These are phyloP conservation scores for Pseudogymnoascus sp. DNA, from an alignment of 2,329 filamentous ascomycete genomes.

Conservation along the genomic window DNA sequence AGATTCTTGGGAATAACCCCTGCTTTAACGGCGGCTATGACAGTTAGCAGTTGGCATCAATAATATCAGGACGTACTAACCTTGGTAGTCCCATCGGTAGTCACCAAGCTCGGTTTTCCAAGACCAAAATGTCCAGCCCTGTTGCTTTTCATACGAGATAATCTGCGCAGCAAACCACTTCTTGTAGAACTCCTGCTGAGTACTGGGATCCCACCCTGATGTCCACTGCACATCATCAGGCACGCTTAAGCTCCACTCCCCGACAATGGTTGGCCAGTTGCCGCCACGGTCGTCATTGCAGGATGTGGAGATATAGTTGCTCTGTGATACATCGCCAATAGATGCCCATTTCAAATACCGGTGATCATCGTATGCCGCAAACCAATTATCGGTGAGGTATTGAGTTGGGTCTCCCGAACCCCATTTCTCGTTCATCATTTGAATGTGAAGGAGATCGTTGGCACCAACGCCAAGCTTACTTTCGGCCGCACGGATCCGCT, in stretches of 20 bases:
- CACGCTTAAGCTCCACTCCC: slow-evolving; percentile 50
- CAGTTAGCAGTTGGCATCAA: neutral
- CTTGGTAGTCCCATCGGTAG: slow-evolving; percentile 43
- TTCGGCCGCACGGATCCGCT: slow-evolving; percentile 43
- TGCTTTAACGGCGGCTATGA: slow-evolving; percentile 20
- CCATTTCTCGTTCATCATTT: slow-evolving; percentile 46
- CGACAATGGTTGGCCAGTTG: slow-evolving; percentile 42
- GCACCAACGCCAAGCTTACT: slow-evolving; percentile 32
- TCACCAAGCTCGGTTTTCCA: slow-evolving; percentile 46
- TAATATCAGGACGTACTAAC: slow-evolving; percentile 9
- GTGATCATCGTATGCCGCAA: slow-evolving; percentile 49
- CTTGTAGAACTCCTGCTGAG: slow-evolving; percentile 41
- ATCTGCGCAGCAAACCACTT: slow-evolving; percentile 51
- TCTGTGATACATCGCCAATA: slow-evolving; percentile 35
- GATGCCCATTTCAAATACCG: slow-evolving; percentile 49
- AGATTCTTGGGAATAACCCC: slow-evolving; percentile 21
- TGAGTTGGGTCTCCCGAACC: slow-evolving; percentile 45
- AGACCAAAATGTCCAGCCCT: slow-evolving; percentile 52
- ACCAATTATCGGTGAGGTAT: slow-evolving; percentile 35
- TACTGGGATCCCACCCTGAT: slow-evolving; percentile 34
- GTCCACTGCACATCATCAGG: slow-evolving; percentile 40
- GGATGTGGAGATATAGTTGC: slow-evolving; percentile 41
- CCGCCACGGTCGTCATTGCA: slow-evolving; percentile 39
- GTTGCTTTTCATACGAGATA: slow-evolving; percentile 42
- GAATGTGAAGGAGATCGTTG: slow-evolving; percentile 43